Evolutionary conservation across 495 filamentous ascomycete genomes (phyloP).

Genomic region (Sporormia fimetaria): DNA sequence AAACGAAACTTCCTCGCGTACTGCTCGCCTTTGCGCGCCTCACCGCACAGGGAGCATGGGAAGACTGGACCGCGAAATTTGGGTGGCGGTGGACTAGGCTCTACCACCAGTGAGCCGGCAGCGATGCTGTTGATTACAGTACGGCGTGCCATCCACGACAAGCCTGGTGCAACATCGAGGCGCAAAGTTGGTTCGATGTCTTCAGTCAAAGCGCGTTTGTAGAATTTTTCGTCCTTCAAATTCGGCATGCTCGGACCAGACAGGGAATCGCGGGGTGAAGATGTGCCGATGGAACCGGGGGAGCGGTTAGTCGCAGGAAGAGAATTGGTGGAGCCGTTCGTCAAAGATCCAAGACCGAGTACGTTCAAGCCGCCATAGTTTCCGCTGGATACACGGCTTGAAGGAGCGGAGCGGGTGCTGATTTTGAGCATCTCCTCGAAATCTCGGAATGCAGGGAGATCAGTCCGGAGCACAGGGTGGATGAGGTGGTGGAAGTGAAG

Average conservation of each 20-base stretch:
- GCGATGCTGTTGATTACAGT: slow-evolving; percentile 70
- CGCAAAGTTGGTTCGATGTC: slow-evolving; percentile 91
- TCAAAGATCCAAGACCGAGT: slow-evolving; percentile 41
- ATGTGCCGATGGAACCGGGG: slow-evolving; percentile 19
- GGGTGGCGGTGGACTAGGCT: slow-evolving; percentile 56
- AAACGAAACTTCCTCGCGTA: slow-evolving; percentile 79
- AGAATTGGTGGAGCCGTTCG: slow-evolving; percentile 29
- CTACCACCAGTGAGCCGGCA: slow-evolving; percentile 79
- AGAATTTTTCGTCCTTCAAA: slow-evolving; percentile 85
- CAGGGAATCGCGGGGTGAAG: slow-evolving; percentile 22
- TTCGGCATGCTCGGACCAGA: slow-evolving; percentile 30
- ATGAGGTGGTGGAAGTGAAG: slow-evolving; percentile 76
- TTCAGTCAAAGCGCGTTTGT: slow-evolving; percentile 74
- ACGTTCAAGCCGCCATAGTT: slow-evolving; percentile 54
- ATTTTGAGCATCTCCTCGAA: slow-evolving; percentile 67
- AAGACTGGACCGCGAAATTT: slow-evolving; percentile 45
- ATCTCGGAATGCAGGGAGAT: slow-evolving; percentile 69
- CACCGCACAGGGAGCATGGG: slow-evolving; percentile 82
- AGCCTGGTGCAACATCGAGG: slow-evolving; percentile 75
- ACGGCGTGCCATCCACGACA: slow-evolving; percentile 84
- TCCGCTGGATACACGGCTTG: slow-evolving; percentile 55
- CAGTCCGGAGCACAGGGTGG: slow-evolving; percentile 69
- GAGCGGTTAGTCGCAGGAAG: slow-evolving; percentile 27
- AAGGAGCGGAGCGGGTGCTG: slow-evolving; percentile 35
- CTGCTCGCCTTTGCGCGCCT: slow-evolving; percentile 54